Percentiles rank a stretch among this genome's conserved stretches.
These are phyloP conservation scores for Syncephalis plumigaleata DNA, from an alignment of 371 early-diverging fungal species.

Conservation along the genomic window DNA sequence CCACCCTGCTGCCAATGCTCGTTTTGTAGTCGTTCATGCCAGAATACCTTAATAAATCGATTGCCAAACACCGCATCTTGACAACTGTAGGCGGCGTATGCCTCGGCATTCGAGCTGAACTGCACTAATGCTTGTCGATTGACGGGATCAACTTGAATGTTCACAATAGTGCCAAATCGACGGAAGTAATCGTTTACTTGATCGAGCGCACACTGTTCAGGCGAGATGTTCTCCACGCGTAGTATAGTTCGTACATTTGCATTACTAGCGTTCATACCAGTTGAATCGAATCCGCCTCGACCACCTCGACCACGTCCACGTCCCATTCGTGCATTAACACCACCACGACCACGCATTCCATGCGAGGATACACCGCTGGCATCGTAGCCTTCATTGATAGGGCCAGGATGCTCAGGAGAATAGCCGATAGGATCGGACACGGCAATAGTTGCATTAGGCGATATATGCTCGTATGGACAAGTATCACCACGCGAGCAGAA, in stretches of 20 bases:
- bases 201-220: conserved; percentile 36
- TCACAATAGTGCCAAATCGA: conserved; percentile 50
- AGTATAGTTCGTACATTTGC: conserved; percentile 23
- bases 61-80: conserved; percentile 77
- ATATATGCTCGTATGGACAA: conserved; percentile 64
- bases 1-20: conserved; percentile 7
- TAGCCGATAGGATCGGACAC: too few relatives aligned
- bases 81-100: conserved; percentile 46
- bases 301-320: conserved; percentile 15
- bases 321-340: neutral
- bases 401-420: too few relatives aligned
- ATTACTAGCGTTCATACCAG: conserved; percentile 7
- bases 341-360: too few relatives aligned
- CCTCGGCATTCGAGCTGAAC: conserved; percentile 40
- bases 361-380: too few relatives aligned
- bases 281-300: conserved; percentile 11
- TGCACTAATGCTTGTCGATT: conserved; percentile 40
- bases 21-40: conserved; percentile 27
- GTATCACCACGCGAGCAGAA: conserved; percentile 64
- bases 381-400: too few relatives aligned
- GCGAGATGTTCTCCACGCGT: conserved; percentile 58
- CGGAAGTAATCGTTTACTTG: conserved; percentile 54
- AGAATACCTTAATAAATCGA: conserved; percentile 77
- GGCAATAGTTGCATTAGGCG: too few relatives aligned
- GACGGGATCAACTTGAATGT: conserved; percentile 38